phyloP scores from a whole-genome alignment of 768 basidiomycete genomes.

The Candolleomyces eurysporus region DNA sequence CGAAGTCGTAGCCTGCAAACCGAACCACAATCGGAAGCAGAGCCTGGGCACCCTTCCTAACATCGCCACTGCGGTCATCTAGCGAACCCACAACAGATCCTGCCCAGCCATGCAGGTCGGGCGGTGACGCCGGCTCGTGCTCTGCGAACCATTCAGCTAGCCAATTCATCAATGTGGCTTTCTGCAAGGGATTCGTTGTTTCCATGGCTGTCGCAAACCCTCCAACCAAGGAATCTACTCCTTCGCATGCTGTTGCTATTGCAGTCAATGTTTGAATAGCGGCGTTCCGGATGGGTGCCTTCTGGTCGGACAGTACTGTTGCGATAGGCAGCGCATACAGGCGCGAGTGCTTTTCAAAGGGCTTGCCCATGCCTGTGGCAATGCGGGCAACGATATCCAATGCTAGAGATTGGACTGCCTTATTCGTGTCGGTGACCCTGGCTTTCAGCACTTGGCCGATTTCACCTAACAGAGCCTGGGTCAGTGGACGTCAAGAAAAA shows the following conservation, averaged over 20 bases:
- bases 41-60: constrained; percentile 87
- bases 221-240: constrained; percentile 77
- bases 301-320: constrained; percentile 89
- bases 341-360: constrained; percentile 87
- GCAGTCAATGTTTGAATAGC: constrained; percentile 77
- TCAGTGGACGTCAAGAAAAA: constrained; percentile 10
- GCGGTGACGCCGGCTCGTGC: constrained; percentile 46
- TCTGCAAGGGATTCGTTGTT: constrained; percentile 82
- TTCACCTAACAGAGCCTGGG: constrained; percentile 57
- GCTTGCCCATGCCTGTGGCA: constrained; percentile 91
- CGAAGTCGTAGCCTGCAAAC: constrained; percentile 76
- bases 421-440: constrained; percentile 89
- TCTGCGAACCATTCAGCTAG: constrained; percentile 76
- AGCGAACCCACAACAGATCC: constrained; percentile 68
- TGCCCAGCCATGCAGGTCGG: constrained; percentile 74
- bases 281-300: constrained; percentile 77
- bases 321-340: constrained; percentile 75
- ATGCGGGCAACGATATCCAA: constrained; percentile 89
- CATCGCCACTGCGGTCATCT: constrained; percentile 89
- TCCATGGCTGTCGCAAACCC: constrained; percentile 82
- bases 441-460: constrained; percentile 87
- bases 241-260: constrained; percentile 82
- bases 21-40: constrained; percentile 75
- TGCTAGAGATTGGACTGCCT: constrained; percentile 86
- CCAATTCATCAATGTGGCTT: constrained; percentile 78